These are phyloP conservation scores for Waitea zeae DNA, from an alignment of 1,284 basidiomycete species.

Conservation along the genomic window DNA sequence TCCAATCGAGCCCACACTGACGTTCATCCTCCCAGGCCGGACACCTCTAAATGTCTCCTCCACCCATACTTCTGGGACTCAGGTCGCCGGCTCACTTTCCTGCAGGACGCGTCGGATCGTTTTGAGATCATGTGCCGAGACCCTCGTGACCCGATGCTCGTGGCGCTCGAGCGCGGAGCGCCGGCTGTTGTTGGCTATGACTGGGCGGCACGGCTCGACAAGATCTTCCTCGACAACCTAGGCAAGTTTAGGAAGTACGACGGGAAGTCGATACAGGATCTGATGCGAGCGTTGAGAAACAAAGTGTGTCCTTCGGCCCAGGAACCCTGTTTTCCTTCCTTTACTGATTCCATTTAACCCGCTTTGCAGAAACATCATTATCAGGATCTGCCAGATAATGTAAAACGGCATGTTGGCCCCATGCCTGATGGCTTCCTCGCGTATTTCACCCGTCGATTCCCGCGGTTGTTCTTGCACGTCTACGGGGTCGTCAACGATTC, in stretches of 20 bases:
- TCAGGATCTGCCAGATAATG: constrained; percentile 83
- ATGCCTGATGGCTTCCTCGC: constrained; percentile 86
- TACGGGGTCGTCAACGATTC: constrained; percentile 63
- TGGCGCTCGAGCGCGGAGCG: constrained; percentile 62
- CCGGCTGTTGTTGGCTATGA: constrained; percentile 62
- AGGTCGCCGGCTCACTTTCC: constrained; percentile 71
- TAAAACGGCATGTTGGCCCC: constrained; percentile 73
- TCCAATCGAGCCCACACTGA: neutral
- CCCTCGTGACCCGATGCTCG: constrained; percentile 63
- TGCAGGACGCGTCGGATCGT: constrained; percentile 93
- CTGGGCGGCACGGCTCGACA: constrained; percentile 81
- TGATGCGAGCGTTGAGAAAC: constrained; percentile 85
- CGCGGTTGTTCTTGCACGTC: constrained; percentile 83
- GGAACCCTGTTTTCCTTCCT: neutral
- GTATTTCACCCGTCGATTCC: constrained; percentile 91
- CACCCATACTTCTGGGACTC: constrained; percentile 98
- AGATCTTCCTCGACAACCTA: constrained; percentile 80
- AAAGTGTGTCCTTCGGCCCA: constrained; percentile 41
- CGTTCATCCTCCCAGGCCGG: constrained; percentile 38
- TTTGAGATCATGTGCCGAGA: constrained; percentile 97
- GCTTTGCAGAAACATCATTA: constrained; percentile 90
- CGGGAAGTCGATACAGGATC: constrained; percentile 76
- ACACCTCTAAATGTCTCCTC: constrained; percentile 70
- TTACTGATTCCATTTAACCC: constrained; percentile 3
- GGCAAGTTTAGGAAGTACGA: constrained; percentile 98